Percentiles rank a stretch among this genome's conserved stretches.
These are phyloP conservation scores for Paramecium primaurelia DNA, from an alignment of 73 alveolate species.

Conservation along the genomic window DNA sequence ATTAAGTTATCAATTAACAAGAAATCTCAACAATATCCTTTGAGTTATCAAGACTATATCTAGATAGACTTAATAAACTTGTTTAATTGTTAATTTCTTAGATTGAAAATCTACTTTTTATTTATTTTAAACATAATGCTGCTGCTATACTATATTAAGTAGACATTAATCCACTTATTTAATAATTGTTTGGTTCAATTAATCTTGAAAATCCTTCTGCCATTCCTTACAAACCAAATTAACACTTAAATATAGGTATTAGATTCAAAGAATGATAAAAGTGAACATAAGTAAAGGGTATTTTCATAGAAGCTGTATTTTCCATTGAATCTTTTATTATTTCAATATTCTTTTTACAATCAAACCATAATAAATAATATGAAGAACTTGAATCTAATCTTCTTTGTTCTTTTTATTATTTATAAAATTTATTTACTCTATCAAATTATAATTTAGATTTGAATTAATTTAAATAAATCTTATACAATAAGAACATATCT, in stretches of 20 bases:
- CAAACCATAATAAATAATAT: constrained; percentile 17
- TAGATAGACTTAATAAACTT: constrained; percentile 31
- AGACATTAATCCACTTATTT: constrained; percentile 33
- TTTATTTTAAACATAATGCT: neutral
- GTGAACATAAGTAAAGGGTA: neutral
- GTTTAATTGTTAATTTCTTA: neutral
- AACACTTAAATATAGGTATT: neutral
- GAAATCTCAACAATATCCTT: constrained; percentile 20
- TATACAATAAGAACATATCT: neutral
- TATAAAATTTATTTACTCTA: neutral
- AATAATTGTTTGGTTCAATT: neutral
- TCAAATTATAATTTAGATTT: neutral
- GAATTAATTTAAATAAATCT: neutral
- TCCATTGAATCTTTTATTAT: neutral
- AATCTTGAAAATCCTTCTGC: constrained; percentile 24
- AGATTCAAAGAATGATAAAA: neutral
- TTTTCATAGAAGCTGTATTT: neutral
- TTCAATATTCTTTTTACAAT: constrained; percentile 24
- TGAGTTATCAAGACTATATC: constrained; percentile 4
- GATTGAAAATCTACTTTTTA: neutral
- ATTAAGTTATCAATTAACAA: constrained; percentile 11
- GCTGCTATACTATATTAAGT: constrained; percentile 24
- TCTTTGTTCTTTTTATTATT: neutral
- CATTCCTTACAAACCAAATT: constrained; percentile 32
- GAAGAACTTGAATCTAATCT: neutral